Base-by-base conservation (phyloP, 495 filamentous ascomycete genomes). In the Trichocladium antarcticum region DNA sequence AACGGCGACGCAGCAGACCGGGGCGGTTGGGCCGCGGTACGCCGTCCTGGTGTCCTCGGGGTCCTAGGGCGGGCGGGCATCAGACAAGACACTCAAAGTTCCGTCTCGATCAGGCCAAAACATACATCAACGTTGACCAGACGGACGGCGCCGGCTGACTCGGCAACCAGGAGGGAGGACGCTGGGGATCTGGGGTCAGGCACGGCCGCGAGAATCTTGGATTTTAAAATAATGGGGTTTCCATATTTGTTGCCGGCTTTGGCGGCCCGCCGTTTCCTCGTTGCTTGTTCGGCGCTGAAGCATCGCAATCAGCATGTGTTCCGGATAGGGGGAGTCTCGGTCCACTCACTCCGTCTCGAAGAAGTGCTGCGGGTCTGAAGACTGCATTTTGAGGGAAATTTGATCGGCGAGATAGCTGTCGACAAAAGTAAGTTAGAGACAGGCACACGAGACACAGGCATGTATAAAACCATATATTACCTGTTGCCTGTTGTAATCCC, bases 191-290 rank as follows among this genome's bases (percentile, higher is more conserved):
- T 63, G 6, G 85, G 86, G 56, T 95, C 86, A 3, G 72, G 57
- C n/a, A 77, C 62, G 20, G 87, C 74, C 17, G 83, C 87, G 31
- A 95, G 75, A 47, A 97, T 79, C 68, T 98, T 98, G 57, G 86
- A 89, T 51, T 81, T 78, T 2, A 95, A 69, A 37, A 69, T 66
- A 57, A 96, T 83, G 11, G 92, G 92, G 51, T 80, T 74, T 54
- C 92, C 92, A 72, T 83, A 73, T 28, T 75, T 82, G 68, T 97
- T 98, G 47, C 74, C 73, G 37, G 89, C 77, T 68, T 97, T 97
- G 43, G 76, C 72, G 15, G 81, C 78, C 65, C 84, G 84, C 55
- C 89, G 84, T 44, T 76, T 68, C 42, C 76, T 73, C 50, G 82
- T 83, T 24, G 80, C 80, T 54, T 93, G 72, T 8, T 85, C 79